Base-by-base conservation (phyloP, 1,284 basidiomycete species). In the Agaricales sp. region DNA sequence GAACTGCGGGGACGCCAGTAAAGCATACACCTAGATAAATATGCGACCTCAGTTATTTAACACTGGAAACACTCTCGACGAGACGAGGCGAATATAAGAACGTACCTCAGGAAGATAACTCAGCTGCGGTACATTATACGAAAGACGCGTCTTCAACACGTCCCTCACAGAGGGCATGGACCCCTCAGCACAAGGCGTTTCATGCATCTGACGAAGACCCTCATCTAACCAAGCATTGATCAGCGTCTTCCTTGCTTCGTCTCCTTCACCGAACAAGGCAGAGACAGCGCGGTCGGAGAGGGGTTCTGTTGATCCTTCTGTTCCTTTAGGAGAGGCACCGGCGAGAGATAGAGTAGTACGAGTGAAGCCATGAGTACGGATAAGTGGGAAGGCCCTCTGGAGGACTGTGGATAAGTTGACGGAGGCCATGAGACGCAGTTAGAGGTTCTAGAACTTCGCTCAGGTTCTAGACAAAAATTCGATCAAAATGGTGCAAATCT, bases 271-370 rank as follows among this genome's bases (percentile, higher is more conserved):
- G 63, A 89, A 90, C 2, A 90, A 67, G 3, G 82, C 70, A 2
- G 80, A 76, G n/a, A 90, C 74, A 0, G 83, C 79, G 0, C 69
- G 65, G 49, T 89, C 83, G 0, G 80, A 73, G 11, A 90, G 74
- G 3, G 84, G 82, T 52, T 74, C 65, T 62, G 54, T 3, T 78
- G 73, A 1, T 81, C 66, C 2, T 66, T 60, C 4, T 85, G 69
- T 2, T 75, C 82, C n/a, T 35, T 8, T 35, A n/a, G 30, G 30
- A 11, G n/a, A 8, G n/a, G 30, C 30, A 11, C 30, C 30, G 12
- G 87, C 78, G 45, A 67, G 71, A 1, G 87, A 71, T n/a, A 90
- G 70, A 0, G 83, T 70, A 26, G 77, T 67, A 20, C 84, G 76
- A 4, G 84, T 81, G 62, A 90, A 90, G 6, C 87, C 87, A 55